Evolutionary conservation across 345 rosid species (phyloP).

Genomic region (Syzygium aqueum): DNA sequence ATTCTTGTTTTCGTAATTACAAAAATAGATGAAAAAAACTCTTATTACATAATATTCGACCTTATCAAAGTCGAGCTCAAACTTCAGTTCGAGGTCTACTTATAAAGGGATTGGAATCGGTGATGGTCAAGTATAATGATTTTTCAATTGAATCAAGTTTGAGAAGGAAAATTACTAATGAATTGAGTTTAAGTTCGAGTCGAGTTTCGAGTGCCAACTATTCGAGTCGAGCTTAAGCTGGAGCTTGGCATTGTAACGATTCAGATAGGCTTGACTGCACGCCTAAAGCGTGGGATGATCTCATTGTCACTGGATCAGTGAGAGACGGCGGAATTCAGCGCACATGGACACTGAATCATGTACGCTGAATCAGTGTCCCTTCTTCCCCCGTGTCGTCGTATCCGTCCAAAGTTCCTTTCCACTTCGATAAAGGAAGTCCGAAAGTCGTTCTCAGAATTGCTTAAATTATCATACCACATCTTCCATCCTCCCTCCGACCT

Average conservation of each 20-base stretch:
- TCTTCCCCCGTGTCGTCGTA: neutral
- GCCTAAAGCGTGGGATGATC: neutral
- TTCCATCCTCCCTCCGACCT: neutral
- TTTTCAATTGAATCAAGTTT: neutral
- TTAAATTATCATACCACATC: neutral
- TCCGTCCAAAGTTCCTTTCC: neutral
- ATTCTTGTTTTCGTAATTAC: rapidly evolving
- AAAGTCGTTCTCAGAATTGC: neutral
- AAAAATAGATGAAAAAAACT: neutral
- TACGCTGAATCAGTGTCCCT: neutral
- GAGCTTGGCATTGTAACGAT: neutral
- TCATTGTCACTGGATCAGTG: neutral
- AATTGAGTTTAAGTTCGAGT: neutral
- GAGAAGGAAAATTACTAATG: neutral
- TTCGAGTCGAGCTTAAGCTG: neutral
- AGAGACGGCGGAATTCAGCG: neutral
- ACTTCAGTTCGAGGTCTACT: neutral
- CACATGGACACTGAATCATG: neutral
- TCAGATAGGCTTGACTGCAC: too few relatives aligned
- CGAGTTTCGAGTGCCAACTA: neutral
- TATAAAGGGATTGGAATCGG: neutral
- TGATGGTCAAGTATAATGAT: neutral
- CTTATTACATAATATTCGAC: neutral
- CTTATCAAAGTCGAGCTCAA: neutral
- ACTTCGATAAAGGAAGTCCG: neutral